These are phyloP conservation scores for Lepidium aucheri DNA, from an alignment of 345 rosid genomes.

Conservation along the genomic window DNA sequence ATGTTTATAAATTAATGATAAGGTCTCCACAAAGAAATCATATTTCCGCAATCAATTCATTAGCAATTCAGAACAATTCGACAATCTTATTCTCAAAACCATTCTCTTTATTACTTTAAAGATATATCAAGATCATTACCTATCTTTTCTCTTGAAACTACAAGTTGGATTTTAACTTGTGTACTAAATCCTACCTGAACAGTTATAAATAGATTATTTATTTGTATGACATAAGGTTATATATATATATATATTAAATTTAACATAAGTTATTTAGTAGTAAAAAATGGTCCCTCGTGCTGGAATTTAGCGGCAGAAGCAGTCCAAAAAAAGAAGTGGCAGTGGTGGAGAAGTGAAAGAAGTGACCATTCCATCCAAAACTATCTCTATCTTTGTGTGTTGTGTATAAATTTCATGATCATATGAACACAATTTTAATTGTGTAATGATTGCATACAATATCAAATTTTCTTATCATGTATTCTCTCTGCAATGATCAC, in stretches of 20 bases:
- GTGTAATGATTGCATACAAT: background rate
- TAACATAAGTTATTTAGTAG: background rate
- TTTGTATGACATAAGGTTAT: background rate
- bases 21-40: no score
- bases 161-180: no score
- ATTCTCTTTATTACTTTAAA: no score
- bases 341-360: background rate
- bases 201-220: no score
- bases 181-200: no score
- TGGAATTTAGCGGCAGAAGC: background rate
- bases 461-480: background rate
- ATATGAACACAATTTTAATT: background rate
- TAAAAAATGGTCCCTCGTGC: background rate
- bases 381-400: background rate
- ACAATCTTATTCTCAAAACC: no score
- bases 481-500: background rate
- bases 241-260: no score
- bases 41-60: no score
- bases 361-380: slow-evolving; percentile 2
- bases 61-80: no score
- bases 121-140: no score
- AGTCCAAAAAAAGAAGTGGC: slow-evolving; percentile 21
- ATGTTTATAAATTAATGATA: no score
- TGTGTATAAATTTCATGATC: background rate
- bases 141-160: no score